Percentiles rank a stretch among this genome's conserved stretches.
These are phyloP conservation scores for Wickerhamomyces bisporus DNA, from an alignment of 805 yeast genomes.

Conservation along the genomic window DNA sequence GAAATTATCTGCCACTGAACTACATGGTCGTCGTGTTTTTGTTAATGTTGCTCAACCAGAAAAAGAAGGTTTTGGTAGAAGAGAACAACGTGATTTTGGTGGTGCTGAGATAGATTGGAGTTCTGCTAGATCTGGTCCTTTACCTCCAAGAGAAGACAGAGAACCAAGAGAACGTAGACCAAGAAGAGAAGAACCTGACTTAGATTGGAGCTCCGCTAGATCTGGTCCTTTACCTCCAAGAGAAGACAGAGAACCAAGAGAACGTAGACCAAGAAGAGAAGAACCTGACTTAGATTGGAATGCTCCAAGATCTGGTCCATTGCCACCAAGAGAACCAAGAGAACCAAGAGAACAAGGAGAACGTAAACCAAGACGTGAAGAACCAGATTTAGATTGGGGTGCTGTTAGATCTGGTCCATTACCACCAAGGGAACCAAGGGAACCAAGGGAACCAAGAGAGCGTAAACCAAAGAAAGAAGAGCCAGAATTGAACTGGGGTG, in stretches of 20 bases:
- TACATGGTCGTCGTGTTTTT: slow-evolving; percentile 66
- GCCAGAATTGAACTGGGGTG: slow-evolving; percentile 25
- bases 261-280: slow-evolving; percentile 26
- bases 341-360: slow-evolving; percentile 9
- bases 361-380: slow-evolving; percentile 30
- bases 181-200: slow-evolving; percentile 48
- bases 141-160: slow-evolving; percentile 32
- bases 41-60: slow-evolving; percentile 77
- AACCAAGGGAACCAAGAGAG: slow-evolving; percentile 29
- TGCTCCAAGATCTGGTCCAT: slow-evolving; percentile 32
- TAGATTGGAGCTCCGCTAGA: slow-evolving; percentile 55
- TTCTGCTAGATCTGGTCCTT: slow-evolving; percentile 41
- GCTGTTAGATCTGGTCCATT: slow-evolving; percentile 34
- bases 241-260: slow-evolving; percentile 27
- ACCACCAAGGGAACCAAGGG: slow-evolving; percentile 26
- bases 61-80: slow-evolving; percentile 35
- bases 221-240: slow-evolving; percentile 20
- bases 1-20: slow-evolving; percentile 60
- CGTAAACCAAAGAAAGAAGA: slow-evolving; percentile 29
- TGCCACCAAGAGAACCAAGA: slow-evolving; percentile 22
- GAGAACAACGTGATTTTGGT: slow-evolving; percentile 32
- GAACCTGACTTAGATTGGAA: slow-evolving; percentile 43
- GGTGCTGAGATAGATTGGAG: slow-evolving; percentile 41
- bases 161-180: slow-evolving; percentile 22
- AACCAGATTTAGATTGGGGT: slow-evolving; percentile 44